Evolutionary conservation across 2,329 filamentous ascomycete species (phyloP).

Genomic region (Grosmannia huntii): DNA sequence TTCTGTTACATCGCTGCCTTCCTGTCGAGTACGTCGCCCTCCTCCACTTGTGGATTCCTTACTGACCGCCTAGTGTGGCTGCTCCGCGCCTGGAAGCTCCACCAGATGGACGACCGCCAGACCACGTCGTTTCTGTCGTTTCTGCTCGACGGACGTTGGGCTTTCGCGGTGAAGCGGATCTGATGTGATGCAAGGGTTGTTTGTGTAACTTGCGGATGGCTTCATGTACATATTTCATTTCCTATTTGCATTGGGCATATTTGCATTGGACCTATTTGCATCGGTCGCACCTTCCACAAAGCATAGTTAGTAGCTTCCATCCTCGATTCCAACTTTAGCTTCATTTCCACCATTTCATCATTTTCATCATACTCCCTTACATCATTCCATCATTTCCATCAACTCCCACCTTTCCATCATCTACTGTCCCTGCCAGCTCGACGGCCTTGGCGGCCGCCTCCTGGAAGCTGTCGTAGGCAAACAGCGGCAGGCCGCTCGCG

Average conservation of each 20-base stretch:
- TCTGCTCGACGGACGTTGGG: constrained; percentile 11
- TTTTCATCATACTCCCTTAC: not conserved
- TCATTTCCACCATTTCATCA: not conserved
- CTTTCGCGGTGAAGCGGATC: constrained; percentile 6
- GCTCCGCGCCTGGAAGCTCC: constrained; percentile 30
- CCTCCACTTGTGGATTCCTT: not conserved
- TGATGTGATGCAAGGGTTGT: not conserved
- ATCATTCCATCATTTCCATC: not conserved
- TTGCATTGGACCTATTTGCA: not conserved
- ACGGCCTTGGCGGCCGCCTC: constrained; percentile 57
- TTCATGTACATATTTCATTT: too few species aligned
- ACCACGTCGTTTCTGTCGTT: constrained; percentile 5
- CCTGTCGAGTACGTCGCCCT: constrained; percentile 23
- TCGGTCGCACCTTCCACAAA: not conserved
- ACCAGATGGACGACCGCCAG: constrained; percentile 17
- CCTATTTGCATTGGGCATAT: not conserved
- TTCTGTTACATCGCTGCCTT: constrained; percentile 46
- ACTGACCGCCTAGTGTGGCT: constrained; percentile 21
- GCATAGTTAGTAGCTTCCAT: not conserved
- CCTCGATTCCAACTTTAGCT: too few species aligned
- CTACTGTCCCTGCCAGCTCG: constrained; percentile 25
- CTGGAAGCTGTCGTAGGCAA: constrained; percentile 63
- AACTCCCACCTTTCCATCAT: not conserved
- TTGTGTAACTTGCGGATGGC: not conserved
- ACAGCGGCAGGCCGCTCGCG: constrained; percentile 53